Percentiles rank a stretch among this genome's conserved stretches.
Conservation (phyloP, 805 yeast species). For the Scheffersomyces coipomensis region DNA sequence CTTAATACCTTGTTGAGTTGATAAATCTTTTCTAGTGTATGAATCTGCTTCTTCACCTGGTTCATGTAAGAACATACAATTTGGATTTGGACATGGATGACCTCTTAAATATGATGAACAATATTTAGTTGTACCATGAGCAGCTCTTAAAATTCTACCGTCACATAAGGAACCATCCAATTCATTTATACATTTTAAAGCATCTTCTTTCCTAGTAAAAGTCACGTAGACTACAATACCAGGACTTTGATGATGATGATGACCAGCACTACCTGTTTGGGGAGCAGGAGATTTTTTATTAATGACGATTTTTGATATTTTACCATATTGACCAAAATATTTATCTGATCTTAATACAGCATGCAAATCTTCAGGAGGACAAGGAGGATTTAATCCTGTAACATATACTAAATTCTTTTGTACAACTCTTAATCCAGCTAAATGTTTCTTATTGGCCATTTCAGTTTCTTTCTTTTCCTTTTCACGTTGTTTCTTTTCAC, state of each 20-base stretch:
- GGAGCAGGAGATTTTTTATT: slow-evolving; percentile 67
- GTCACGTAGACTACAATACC: slow-evolving; percentile 97
- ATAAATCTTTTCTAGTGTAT: slow-evolving; percentile 83
- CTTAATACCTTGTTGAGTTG: slow-evolving; percentile 69
- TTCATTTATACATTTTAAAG: slow-evolving; percentile 87
- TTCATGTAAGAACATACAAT: slow-evolving; percentile 98
- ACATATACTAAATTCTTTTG: slow-evolving; percentile 97
- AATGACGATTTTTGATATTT: slow-evolving; percentile 88
- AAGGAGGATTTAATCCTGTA: slow-evolving; percentile 87
- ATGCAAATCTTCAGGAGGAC: slow-evolving; percentile 80
- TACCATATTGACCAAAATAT: slow-evolving; percentile 98
- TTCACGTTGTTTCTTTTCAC: slow-evolving; percentile 80
- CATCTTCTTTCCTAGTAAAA: slow-evolving; percentile 90
- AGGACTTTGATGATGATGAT: slow-evolving; percentile 51
- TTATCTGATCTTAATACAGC: slow-evolving; percentile 80
- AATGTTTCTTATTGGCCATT: slow-evolving; percentile 76
- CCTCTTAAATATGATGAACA: slow-evolving; percentile 96
- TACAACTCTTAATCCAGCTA: slow-evolving; percentile 97
- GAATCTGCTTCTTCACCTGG: slow-evolving; percentile 99
- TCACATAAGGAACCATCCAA: slow-evolving; percentile 92
- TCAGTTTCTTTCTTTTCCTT: slow-evolving; percentile 91
- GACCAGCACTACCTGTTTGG: slow-evolving; percentile 25
- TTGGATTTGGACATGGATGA: slow-evolving; percentile 95
- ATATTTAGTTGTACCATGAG: slow-evolving; percentile 97
- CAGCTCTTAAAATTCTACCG: slow-evolving; percentile 87